Conservation (phyloP, 805 yeast species). For the Ogataea thermomethanolica region DNA sequence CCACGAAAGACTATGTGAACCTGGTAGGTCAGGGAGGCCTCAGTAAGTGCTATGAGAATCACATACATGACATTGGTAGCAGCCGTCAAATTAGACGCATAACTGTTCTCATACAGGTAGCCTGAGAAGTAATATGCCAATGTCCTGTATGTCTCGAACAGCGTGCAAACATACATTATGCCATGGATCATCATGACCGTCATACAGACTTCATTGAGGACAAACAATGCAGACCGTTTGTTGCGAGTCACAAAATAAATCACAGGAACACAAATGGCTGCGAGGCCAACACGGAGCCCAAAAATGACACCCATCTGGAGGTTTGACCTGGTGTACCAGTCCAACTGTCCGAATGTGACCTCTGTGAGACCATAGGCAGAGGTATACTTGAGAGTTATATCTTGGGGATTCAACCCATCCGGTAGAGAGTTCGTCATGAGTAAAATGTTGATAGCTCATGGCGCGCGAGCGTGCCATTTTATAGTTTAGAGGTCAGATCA, state of each 20-base stretch:
- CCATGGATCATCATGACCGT: slow-evolving; percentile 56
- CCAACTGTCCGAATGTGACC: slow-evolving; percentile 41
- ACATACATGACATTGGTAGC: slow-evolving; percentile 61
- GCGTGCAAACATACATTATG: slow-evolving; percentile 51
- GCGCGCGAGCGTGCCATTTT: neutral
- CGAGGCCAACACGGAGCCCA: slow-evolving; percentile 59
- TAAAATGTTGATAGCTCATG: neutral
- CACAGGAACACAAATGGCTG: slow-evolving; percentile 42
- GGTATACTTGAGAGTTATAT: slow-evolving; percentile 37
- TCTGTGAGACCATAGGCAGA: slow-evolving; percentile 39
- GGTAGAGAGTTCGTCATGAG: slow-evolving; percentile 17
- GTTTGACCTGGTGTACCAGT: slow-evolving; percentile 33
- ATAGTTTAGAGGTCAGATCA: slow-evolving; percentile 1
- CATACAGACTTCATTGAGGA: slow-evolving; percentile 65
- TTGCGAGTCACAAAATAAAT: slow-evolving; percentile 49
- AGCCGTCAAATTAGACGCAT: slow-evolving; percentile 47
- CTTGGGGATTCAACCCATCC: slow-evolving; percentile 17
- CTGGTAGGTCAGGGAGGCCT: slow-evolving; percentile 68
- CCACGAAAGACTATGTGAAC: slow-evolving; percentile 63
- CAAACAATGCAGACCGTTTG: slow-evolving; percentile 64
- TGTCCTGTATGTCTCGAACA: slow-evolving; percentile 50
- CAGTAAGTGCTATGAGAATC: slow-evolving; percentile 56
- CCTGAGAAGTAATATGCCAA: slow-evolving; percentile 46
- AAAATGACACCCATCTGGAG: slow-evolving; percentile 43
- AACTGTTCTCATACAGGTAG: slow-evolving; percentile 37